phyloP scores from a whole-genome alignment of 2,329 filamentous ascomycete species.

The Xylariaceae sp. region DNA sequence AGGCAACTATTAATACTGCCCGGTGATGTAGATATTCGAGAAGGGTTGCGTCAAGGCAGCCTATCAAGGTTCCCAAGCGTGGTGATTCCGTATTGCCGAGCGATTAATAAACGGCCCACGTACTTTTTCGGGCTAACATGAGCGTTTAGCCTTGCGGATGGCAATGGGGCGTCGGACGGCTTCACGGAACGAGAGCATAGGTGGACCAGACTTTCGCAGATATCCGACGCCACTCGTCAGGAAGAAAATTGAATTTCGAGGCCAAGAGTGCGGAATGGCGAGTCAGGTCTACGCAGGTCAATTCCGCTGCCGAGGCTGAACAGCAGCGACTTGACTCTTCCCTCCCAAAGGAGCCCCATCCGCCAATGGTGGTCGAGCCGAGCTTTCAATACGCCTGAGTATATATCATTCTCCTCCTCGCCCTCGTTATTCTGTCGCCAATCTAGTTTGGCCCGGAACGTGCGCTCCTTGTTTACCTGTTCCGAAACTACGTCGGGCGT shows the following conservation, averaged over 20 bases:
- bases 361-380: slow-evolving; percentile 83
- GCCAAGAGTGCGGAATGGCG: slow-evolving; percentile 71
- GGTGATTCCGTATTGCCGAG: background rate
- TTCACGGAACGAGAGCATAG: no score
- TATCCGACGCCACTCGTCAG: slow-evolving; percentile 38
- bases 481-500: background rate
- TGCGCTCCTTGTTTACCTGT: slow-evolving; percentile 34
- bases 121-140: background rate
- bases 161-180: background rate
- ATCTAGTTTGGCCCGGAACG: slow-evolving; percentile 52
- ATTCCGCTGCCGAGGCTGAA: slow-evolving; percentile 87
- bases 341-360: slow-evolving; percentile 87
- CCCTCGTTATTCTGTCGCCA: slow-evolving; percentile 34
- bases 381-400: slow-evolving; percentile 84
- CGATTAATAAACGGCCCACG: background rate
- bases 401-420: slow-evolving; percentile 55
- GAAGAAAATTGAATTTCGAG: slow-evolving; percentile 81
- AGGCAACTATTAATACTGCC: background rate
- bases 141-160: background rate
- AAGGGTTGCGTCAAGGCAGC: background rate
- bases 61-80: slow-evolving; percentile 2
- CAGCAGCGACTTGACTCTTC: slow-evolving; percentile 83
- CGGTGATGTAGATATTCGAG: background rate
- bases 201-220: background rate
- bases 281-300: slow-evolving; percentile 70